A percentile compares a stretch with the other conserved stretches of the same genome.
Conservation (phyloP, 345 rosid genomes). For the Hypericum androsaemum region DNA sequence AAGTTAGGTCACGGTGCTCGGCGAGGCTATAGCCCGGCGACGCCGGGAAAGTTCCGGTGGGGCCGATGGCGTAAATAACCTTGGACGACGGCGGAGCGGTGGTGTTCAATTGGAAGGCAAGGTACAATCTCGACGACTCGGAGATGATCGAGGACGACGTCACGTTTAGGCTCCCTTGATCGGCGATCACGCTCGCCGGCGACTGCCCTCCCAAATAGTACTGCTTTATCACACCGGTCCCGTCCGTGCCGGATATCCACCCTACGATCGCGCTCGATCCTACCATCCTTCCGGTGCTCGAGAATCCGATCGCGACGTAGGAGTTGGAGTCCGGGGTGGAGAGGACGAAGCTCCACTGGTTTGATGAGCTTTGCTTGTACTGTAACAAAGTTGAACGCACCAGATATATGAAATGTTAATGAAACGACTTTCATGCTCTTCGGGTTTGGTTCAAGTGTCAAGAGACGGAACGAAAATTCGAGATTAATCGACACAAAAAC, state of each 20-base stretch:
- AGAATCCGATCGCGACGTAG: conserved; percentile 66
- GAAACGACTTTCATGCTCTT: background rate
- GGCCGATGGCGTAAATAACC: conserved; percentile 57
- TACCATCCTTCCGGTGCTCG: conserved; percentile 45
- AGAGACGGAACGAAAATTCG: no score
- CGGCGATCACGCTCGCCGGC: conserved; percentile 31
- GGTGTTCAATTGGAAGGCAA: conserved; percentile 52
- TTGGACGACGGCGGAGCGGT: conserved; percentile 26
- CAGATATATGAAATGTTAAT: background rate
- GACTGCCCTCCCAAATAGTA: conserved; percentile 39
- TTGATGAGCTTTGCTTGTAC: conserved; percentile 31
- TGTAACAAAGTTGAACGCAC: conserved; percentile 11
- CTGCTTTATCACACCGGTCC: conserved; percentile 23
- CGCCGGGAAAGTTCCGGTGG: conserved; percentile 32
- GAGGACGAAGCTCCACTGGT: conserved; percentile 69
- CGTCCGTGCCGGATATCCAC: conserved; percentile 37
- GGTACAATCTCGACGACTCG: conserved; percentile 41
- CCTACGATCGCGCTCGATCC: conserved; percentile 80
- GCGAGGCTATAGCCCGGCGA: conserved; percentile 33
- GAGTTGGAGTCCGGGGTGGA: conserved; percentile 41
- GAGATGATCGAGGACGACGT: conserved; percentile 30
- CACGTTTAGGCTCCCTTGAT: conserved; percentile 45
- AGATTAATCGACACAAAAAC: no score
- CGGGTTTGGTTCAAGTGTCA: no score
- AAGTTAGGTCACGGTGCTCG: conserved; percentile 37